Evolutionary conservation across 2,329 filamentous ascomycete species (phyloP), one percentile per base, ranked within the genome.

Genomic region (Fusarium avenaceum): DNA sequence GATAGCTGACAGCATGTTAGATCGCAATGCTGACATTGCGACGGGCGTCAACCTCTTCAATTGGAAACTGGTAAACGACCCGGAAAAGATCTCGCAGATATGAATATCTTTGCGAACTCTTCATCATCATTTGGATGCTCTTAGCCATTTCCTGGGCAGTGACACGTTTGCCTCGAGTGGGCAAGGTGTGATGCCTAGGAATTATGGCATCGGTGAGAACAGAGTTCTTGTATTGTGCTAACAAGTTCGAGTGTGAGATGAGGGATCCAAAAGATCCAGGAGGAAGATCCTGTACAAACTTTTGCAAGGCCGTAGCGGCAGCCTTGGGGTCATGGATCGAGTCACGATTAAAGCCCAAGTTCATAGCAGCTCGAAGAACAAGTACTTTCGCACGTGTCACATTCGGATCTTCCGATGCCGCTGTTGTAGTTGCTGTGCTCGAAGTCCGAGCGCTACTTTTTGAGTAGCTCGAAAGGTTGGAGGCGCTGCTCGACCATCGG

Each of bases 81-180:
- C 88, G 87, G 80, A 92, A 97, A 15, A 97, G 83, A 73, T 97
- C 94, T 49, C 89, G 85, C 66, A 97, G 81, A 84, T 95, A 97
- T 10, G 83, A 83, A 78, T 96, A 96, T 72, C 94, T 89, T 57
- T 78, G 74, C 28, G 85, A 85, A 38, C 87, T 89, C 57, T 88
- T 84, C 52, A 87, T 87, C 87, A 97, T 92, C 83, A 90, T 90
- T 52, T 86, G 84, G 8, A 97, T 91, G 49, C 92, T 92, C 77
- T 90, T 91, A 35, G 92, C 92, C 65, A 96, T 88, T 71, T 97
- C 94, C n/a, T 84, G 80, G 0, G 92, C 92, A 5, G 83, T 85
- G 7, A 92, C 84, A 11, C 87, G 84, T 69, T 84, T 91, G 57
- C 82, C 89, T 61, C 78, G 80, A 5, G 82, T 71, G 5, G 90